phyloP scores from a whole-genome alignment of 306 rosid genomes.

The Vigna mungo region DNA sequence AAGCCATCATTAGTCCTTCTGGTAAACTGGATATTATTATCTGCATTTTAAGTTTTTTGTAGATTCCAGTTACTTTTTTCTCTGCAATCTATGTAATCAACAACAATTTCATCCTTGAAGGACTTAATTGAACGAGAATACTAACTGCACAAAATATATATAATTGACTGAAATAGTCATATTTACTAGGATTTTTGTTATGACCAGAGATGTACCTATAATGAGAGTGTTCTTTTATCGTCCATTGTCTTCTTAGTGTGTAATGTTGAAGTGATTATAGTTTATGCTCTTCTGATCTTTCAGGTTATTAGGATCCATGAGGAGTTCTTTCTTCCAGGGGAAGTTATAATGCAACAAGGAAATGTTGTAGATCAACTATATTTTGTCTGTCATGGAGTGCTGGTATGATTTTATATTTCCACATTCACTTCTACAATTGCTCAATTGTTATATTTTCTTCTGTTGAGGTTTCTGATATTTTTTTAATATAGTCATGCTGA shows the following conservation, averaged over 20 bases:
- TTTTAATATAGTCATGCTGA: conserved; percentile 1
- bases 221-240: not conserved
- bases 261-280: conserved; percentile 36
- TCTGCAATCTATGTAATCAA: conserved; percentile 13
- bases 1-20: not conserved
- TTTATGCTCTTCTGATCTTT: conserved; percentile 38
- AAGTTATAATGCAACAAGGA: conserved; percentile 90
- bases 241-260: conserved; percentile 13
- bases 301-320: conserved; percentile 89
- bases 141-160: not conserved
- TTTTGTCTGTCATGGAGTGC: conserved; percentile 83
- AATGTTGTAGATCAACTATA: conserved; percentile 92
- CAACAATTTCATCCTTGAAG: conserved; percentile 27
- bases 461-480: not conserved
- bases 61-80: conserved; percentile 5
- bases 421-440: conserved; percentile 23
- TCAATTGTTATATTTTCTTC: conserved; percentile 13
- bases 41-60: not conserved
- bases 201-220: conserved; percentile 16
- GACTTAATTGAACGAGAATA: not conserved
- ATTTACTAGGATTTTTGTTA: not conserved
- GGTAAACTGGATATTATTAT: conserved; percentile 13
- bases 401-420: conserved; percentile 66
- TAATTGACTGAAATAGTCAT: conserved; percentile 1
- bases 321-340: conserved; percentile 97